Conservation (phyloP, 2,329 filamentous ascomycete genomes). For the Ceratocystis eucalypticola region DNA sequence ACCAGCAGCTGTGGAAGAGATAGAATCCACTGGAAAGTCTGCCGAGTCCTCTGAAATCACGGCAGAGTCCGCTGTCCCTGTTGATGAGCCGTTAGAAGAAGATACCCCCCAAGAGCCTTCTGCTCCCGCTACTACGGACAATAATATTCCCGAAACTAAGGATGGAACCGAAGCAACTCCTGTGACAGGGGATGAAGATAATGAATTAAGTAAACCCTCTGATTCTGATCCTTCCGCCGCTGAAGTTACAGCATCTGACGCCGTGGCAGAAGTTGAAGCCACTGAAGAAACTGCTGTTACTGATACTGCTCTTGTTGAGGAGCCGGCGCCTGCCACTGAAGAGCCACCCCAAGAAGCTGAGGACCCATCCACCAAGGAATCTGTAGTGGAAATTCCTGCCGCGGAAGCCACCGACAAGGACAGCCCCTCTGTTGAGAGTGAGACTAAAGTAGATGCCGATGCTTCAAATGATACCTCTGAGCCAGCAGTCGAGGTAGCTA, state of each 20-base stretch:
- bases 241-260: not conserved
- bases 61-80: conserved; percentile 20
- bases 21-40: not conserved
- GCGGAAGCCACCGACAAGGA: not conserved
- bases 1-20: conserved; percentile 19
- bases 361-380: not conserved
- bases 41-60: not conserved
- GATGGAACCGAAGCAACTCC: not conserved
- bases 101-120: not conserved
- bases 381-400: not conserved
- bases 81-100: not conserved
- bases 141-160: conserved; percentile 14
- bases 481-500: not conserved
- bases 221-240: not conserved
- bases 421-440: not conserved
- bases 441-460: not conserved
- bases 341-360: conserved; percentile 3
- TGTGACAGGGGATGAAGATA: not conserved
- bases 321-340: conserved; percentile 8
- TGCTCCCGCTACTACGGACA: not conserved
- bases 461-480: not conserved
- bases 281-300: not conserved
- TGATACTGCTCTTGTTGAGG: not conserved
- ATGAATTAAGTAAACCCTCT: not conserved
- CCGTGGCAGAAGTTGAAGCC: not conserved